phyloP scores from a whole-genome alignment of 495 filamentous ascomycete genomes.

The Bathelium albidoporum region DNA sequence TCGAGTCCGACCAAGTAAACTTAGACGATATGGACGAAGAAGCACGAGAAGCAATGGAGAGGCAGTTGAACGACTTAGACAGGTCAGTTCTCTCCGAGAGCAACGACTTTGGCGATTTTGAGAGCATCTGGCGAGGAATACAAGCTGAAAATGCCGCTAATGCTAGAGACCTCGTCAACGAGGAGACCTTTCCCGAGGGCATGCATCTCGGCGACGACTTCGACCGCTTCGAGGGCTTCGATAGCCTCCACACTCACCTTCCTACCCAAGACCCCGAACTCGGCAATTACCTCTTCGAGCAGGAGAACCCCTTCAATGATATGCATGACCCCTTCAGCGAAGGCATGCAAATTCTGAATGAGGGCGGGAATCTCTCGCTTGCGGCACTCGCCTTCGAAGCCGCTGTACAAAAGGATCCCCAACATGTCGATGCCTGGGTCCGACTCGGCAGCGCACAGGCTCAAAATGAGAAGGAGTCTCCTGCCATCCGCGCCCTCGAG shows the following conservation, averaged over 20 bases:
- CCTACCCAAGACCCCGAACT: constrained; percentile 56
- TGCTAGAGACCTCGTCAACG: constrained; percentile 55
- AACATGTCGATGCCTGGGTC: constrained; percentile 87
- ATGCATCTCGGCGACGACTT: constrained; percentile 60
- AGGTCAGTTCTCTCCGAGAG: constrained; percentile 52
- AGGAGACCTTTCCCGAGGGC: constrained; percentile 46
- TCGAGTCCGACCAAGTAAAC: constrained; percentile 56
- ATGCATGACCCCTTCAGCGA: constrained; percentile 76
- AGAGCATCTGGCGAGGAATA: constrained; percentile 56
- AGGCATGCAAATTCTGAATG: constrained; percentile 79
- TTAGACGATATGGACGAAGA: constrained; percentile 52
- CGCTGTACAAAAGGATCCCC: constrained; percentile 77
- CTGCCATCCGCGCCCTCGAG: constrained; percentile 95
- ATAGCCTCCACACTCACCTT: constrained; percentile 44
- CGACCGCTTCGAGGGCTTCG: constrained; percentile 60
- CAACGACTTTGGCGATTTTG: constrained; percentile 67
- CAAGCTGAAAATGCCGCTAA: constrained; percentile 67
- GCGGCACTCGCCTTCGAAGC: constrained; percentile 96
- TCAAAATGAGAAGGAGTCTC: constrained; percentile 95
- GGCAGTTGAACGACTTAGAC: constrained; percentile 82
- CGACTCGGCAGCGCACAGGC: constrained; percentile 85
- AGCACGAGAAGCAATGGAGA: constrained; percentile 70
- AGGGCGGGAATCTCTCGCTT: constrained; percentile 85
- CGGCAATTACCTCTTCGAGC: constrained; percentile 89
- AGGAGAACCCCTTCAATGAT: constrained; percentile 75